These are phyloP conservation scores for Sporothrix mexicana DNA, from an alignment of 2,329 filamentous ascomycete genomes.

Conservation along the genomic window DNA sequence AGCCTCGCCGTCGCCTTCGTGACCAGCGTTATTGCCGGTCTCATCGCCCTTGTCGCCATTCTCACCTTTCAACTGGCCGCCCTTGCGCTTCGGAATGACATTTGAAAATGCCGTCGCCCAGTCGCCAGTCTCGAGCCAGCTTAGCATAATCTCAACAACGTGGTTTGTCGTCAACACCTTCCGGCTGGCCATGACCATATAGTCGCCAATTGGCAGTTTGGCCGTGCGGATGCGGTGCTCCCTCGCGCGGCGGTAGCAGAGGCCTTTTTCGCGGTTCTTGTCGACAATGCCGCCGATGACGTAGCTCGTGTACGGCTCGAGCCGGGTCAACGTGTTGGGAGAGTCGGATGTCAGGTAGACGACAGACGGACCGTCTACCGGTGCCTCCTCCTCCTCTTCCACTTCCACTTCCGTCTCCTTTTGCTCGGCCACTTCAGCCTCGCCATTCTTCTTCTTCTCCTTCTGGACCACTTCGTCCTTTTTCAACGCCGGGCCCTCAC, in stretches of 20 bases:
- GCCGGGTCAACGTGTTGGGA: slow-evolving; percentile 77
- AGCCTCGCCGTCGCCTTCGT: slow-evolving; percentile 38
- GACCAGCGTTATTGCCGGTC: slow-evolving; percentile 34
- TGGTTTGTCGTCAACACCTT: slow-evolving; percentile 92
- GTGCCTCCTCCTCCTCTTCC: slow-evolving; percentile 37
- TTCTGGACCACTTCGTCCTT: no score
- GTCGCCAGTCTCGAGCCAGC: slow-evolving; percentile 86
- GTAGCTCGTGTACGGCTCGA: slow-evolving; percentile 89
- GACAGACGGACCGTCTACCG: slow-evolving; percentile 53
- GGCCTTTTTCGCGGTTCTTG: slow-evolving; percentile 92
- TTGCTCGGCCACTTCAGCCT: slow-evolving; percentile 35
- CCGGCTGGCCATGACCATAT: slow-evolving; percentile 86
- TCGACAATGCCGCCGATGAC: slow-evolving; percentile 94
- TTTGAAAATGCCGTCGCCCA: slow-evolving; percentile 89
- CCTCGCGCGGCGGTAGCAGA: slow-evolving; percentile 84
- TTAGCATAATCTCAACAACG: slow-evolving; percentile 94
- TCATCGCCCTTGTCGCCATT: slow-evolving; percentile 42
- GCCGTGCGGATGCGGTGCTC: slow-evolving; percentile 82
- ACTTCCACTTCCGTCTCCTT: background rate
- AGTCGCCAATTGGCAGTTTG: slow-evolving; percentile 92
- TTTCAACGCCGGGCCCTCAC: slow-evolving; percentile 3
- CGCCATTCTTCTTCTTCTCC: slow-evolving; percentile 26
- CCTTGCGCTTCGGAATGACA: slow-evolving; percentile 91
- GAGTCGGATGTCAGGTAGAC: slow-evolving; percentile 94
- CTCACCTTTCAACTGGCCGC: slow-evolving; percentile 64